These are phyloP conservation scores for Metarhizium humberi DNA, from an alignment of 2,329 filamentous ascomycete species.

Conservation along the genomic window DNA sequence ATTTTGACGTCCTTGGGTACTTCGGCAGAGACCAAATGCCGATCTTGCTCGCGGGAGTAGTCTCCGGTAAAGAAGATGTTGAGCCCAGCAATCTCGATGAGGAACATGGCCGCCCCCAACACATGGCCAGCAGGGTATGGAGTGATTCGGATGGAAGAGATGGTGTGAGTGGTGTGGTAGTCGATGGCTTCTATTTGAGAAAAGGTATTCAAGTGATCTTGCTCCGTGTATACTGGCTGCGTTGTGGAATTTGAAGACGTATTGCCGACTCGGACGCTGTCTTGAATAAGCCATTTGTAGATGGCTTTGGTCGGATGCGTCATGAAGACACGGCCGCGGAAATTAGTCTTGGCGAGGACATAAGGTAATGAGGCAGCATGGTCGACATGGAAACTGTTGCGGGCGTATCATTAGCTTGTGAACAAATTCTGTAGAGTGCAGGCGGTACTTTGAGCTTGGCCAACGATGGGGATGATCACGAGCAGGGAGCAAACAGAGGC, in stretches of 20 bases:
- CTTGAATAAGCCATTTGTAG: constrained; percentile 98
- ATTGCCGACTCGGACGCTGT: constrained; percentile 83
- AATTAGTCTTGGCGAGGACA: constrained; percentile 95
- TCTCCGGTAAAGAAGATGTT: constrained; percentile 98
- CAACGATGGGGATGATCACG: neutral
- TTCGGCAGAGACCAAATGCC: constrained; percentile 88
- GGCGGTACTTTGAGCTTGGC: neutral
- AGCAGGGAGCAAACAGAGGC: constrained; percentile 2
- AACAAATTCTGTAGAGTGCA: neutral
- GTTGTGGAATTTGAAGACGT: constrained; percentile 53
- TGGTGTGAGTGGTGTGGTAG: constrained; percentile 95
- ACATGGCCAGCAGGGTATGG: constrained; percentile 96
- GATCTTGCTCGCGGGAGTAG: constrained; percentile 91
- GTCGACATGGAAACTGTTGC: constrained; percentile 84
- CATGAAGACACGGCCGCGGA: constrained; percentile 95
- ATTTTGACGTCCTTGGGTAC: constrained; percentile 85
- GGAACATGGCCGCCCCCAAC: constrained; percentile 95
- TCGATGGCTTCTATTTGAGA: constrained; percentile 94
- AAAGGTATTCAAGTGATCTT: constrained; percentile 89
- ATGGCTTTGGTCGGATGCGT: constrained; percentile 98
- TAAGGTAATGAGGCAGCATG: constrained; percentile 98
- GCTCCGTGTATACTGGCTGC: constrained; percentile 84
- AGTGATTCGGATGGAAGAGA: constrained; percentile 92
- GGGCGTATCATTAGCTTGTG: constrained; percentile 6
- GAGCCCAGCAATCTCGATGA: constrained; percentile 92